Conservation (phyloP, 1,139 yeast genomes). For the Spathaspora jeffriesii region DNA sequence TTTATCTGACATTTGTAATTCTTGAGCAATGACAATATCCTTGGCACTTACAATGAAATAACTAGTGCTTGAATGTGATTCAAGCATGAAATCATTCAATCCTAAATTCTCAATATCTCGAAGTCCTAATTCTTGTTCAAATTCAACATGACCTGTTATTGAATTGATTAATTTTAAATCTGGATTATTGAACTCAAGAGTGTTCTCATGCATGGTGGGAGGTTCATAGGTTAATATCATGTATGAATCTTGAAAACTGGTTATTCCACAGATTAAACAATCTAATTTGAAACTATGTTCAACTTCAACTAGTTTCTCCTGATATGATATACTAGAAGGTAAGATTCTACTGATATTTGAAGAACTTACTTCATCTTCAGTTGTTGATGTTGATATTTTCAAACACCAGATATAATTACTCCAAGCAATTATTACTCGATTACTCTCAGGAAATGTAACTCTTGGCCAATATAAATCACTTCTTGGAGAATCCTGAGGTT, state of each 20-base stretch:
- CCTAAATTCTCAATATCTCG: slow-evolving; percentile 63
- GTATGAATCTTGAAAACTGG: slow-evolving; percentile 68
- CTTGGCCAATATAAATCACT: slow-evolving; percentile 89
- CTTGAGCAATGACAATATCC: slow-evolving; percentile 79
- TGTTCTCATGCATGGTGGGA: slow-evolving; percentile 27
- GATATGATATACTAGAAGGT: slow-evolving; percentile 62
- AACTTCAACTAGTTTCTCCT: slow-evolving; percentile 57
- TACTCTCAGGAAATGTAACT: slow-evolving; percentile 65
- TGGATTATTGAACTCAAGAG: slow-evolving; percentile 47
- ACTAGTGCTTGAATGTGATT: slow-evolving; percentile 41
- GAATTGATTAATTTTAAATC: slow-evolving; percentile 72
- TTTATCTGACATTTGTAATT: slow-evolving; percentile 65
- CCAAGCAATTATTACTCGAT: slow-evolving; percentile 83
- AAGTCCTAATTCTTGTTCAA: slow-evolving; percentile 79
- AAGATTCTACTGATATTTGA: slow-evolving; percentile 36
- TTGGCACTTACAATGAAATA: slow-evolving; percentile 78
- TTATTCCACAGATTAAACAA: slow-evolving; percentile 74
- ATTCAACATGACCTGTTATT: slow-evolving; percentile 69
- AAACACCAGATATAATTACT: slow-evolving; percentile 75
- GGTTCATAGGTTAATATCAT: slow-evolving; percentile 60
- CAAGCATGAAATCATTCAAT: slow-evolving; percentile 75
- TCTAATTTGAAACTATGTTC: slow-evolving; percentile 60
- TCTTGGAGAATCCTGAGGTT: slow-evolving; percentile 64
- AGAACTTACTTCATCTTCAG: slow-evolving; percentile 16
- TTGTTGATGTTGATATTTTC: slow-evolving; percentile 40